Evolutionary conservation across 768 basidiomycete genomes (phyloP).

Genomic region (Rhodosporidiobolus odoratus): DNA sequence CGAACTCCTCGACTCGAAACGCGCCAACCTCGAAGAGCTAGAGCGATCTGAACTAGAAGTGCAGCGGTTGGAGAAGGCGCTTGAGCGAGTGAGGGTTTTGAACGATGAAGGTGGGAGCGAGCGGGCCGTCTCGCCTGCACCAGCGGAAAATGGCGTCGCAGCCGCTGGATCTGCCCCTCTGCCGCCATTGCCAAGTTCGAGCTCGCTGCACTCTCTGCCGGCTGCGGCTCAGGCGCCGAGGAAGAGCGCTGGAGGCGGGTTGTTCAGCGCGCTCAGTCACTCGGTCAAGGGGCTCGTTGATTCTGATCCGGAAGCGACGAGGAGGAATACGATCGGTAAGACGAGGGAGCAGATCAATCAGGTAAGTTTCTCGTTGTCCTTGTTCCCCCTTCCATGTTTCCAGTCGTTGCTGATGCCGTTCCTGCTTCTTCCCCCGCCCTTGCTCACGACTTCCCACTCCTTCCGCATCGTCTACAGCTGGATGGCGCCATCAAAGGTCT

Average conservation of each 20-base stretch:
- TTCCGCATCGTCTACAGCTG: constrained; percentile 61
- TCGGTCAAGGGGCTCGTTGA: constrained; percentile 98
- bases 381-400: constrained; percentile 2
- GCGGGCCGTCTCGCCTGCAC: constrained; percentile 20
- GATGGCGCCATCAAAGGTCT: constrained; percentile 90
- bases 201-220: not conserved
- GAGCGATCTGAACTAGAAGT: constrained; percentile 92
- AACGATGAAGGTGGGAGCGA: constrained; percentile 34
- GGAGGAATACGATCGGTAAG: constrained; percentile 87
- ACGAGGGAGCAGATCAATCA: constrained; percentile 92
- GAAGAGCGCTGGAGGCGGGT: constrained; percentile 51
- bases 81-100: constrained; percentile 50
- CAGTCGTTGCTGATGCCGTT: not conserved
- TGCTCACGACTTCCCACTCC: not conserved
- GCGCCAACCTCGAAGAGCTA: constrained; percentile 75
- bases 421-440: not conserved
- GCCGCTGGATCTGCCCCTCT: constrained; percentile 2
- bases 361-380: constrained; percentile 51
- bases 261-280: constrained; percentile 85
- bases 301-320: constrained; percentile 90
- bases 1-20: constrained; percentile 74
- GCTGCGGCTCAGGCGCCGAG: constrained; percentile 5
- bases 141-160: constrained; percentile 28
- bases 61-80: constrained; percentile 76
- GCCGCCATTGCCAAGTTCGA: constrained; percentile 18